Conservation (phyloP, 2,329 filamentous ascomycete genomes). For the Pseudocercospora eumusae region DNA sequence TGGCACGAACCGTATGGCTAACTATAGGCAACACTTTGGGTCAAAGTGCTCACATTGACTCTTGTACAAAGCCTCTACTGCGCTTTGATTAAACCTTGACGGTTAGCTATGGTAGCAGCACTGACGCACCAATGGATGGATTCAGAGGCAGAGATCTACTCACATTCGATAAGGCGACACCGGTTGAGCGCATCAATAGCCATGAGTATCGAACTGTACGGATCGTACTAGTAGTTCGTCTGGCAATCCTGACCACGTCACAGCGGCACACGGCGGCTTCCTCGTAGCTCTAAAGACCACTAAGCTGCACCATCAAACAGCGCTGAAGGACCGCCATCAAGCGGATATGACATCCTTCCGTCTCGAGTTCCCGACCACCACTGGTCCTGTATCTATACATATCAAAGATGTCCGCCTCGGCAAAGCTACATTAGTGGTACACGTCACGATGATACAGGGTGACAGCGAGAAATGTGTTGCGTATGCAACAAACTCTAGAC, state of each 20-base stretch:
- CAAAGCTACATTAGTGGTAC: slow-evolving; percentile 16
- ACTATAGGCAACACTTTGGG: too few relatives aligned
- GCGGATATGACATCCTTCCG: slow-evolving; percentile 23
- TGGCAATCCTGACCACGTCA: background rate
- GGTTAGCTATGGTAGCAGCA: background rate
- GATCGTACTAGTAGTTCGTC: background rate
- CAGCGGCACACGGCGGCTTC: slow-evolving; percentile 28
- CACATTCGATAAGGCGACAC: slow-evolving; percentile 23
- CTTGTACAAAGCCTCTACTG: too few relatives aligned
- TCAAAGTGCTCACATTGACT: too few relatives aligned
- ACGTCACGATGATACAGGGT: slow-evolving; percentile 12
- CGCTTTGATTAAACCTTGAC: background rate
- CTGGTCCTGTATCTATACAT: slow-evolving; percentile 14
- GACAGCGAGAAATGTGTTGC: slow-evolving; percentile 7
- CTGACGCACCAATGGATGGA: slow-evolving; percentile 5
- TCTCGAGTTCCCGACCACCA: slow-evolving; percentile 24
- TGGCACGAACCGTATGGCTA: too few relatives aligned
- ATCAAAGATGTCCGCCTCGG: slow-evolving; percentile 20
- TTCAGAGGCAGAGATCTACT: slow-evolving; percentile 15
- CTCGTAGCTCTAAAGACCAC: slow-evolving; percentile 22
- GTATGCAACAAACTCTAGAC: slow-evolving; percentile 15
- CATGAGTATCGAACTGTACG: slow-evolving; percentile 22
- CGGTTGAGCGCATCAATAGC: slow-evolving; percentile 10
- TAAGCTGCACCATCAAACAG: slow-evolving; percentile 19
- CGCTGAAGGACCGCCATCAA: slow-evolving; percentile 19